A percentile compares a stretch with the other conserved stretches of the same genome.
phyloP scores from a whole-genome alignment of 164 flowering plant species.

The Tetracentron sinense region DNA sequence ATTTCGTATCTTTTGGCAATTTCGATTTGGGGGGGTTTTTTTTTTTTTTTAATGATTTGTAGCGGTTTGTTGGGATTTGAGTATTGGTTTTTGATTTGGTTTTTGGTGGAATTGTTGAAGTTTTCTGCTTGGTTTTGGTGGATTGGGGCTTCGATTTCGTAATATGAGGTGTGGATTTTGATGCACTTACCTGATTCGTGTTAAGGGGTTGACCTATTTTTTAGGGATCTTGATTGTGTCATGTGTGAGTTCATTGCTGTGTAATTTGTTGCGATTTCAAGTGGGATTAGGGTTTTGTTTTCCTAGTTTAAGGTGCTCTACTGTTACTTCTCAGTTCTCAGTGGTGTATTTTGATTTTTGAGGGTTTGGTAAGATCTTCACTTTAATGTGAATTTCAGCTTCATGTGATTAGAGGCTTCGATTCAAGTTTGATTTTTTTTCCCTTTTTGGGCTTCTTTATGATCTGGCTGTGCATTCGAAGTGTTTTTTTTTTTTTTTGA shows the following conservation, averaged over 20 bases:
- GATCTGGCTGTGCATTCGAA: not conserved
- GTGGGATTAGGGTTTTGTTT: constrained; percentile 3
- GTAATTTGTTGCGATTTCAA: not conserved
- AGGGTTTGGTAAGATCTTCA: not conserved
- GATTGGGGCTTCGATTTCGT: not conserved
- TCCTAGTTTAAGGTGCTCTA: not conserved
- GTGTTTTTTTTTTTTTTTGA: not conserved
- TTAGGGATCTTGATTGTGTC: too few species aligned
- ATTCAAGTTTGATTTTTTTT: not conserved
- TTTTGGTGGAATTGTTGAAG: constrained; percentile 3
- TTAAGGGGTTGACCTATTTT: not conserved
- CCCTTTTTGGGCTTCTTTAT: not conserved
- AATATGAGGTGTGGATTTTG: not conserved
- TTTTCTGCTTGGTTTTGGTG: not conserved
- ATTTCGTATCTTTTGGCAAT: not conserved
- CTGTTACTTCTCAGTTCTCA: not conserved
- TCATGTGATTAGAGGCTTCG: not conserved
- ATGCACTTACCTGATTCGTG: not conserved
- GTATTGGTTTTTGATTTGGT: constrained; percentile 2
- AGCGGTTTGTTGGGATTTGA: not conserved
- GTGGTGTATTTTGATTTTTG: not conserved
- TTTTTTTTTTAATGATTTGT: not conserved
- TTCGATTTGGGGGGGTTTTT: not conserved
- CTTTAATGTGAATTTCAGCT: not conserved
- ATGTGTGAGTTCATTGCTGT: not conserved